Conservation (phyloP, 2,329 filamentous ascomycete genomes). For the Beauveria brongniartii region DNA sequence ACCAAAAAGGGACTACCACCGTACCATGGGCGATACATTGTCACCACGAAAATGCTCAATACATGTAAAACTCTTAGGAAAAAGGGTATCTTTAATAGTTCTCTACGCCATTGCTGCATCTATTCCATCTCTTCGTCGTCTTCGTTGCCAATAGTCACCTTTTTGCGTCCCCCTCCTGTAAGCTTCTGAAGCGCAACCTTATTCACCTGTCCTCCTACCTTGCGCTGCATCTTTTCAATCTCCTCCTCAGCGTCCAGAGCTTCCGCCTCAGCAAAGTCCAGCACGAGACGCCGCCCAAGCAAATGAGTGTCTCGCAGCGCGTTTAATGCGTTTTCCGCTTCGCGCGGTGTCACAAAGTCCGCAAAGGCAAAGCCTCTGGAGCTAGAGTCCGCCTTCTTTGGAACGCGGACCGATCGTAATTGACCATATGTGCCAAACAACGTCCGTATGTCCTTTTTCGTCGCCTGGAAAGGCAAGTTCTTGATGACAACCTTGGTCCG, state of each 20-base stretch:
- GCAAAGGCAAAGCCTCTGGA: slow-evolving; percentile 95
- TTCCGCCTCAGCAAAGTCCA: slow-evolving; percentile 87
- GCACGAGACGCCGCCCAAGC: slow-evolving; percentile 77
- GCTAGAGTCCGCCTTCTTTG: slow-evolving; percentile 85
- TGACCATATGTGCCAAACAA: slow-evolving; percentile 88
- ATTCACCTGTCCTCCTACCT: slow-evolving; percentile 82
- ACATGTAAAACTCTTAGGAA: background rate
- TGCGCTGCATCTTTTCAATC: slow-evolving; percentile 94
- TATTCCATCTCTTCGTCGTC: slow-evolving; percentile 49
- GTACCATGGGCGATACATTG: background rate
- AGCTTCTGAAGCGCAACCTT: slow-evolving; percentile 86
- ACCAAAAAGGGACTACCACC: slow-evolving; percentile 1
- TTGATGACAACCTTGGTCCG: slow-evolving; percentile 95
- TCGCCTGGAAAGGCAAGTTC: slow-evolving; percentile 92
- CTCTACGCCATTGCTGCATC: slow-evolving; percentile 17
- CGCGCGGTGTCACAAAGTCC: slow-evolving; percentile 84
- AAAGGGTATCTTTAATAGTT: slow-evolving; percentile 9
- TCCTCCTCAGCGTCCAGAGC: slow-evolving; percentile 89
- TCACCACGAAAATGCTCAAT: background rate
- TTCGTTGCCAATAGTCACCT: slow-evolving; percentile 76
- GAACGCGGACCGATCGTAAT: slow-evolving; percentile 83
- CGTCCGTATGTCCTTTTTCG: slow-evolving; percentile 82
- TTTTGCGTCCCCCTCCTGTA: slow-evolving; percentile 73
- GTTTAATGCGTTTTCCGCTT: slow-evolving; percentile 85
- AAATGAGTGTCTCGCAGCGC: slow-evolving; percentile 89